Conservation (phyloP, 768 basidiomycete genomes). For the Hydnomerulius pinastri region DNA sequence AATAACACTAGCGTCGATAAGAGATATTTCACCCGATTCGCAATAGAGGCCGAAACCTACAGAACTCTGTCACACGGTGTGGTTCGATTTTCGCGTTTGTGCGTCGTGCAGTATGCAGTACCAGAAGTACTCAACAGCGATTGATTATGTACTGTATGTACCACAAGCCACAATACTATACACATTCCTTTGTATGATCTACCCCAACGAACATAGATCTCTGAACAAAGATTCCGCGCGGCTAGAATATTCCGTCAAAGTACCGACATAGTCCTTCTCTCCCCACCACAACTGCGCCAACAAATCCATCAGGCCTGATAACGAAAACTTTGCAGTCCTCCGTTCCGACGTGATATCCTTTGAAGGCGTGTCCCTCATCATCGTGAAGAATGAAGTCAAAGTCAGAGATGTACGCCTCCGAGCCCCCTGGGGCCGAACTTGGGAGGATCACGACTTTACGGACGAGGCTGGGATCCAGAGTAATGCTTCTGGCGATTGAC, state of each 20-base stretch:
- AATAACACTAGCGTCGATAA: no score
- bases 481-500: constrained; percentile 1
- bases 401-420: background rate
- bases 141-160: no score
- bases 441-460: constrained; percentile 1
- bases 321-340: constrained; percentile 8
- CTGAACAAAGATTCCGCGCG: background rate
- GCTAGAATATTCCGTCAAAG: constrained; percentile 6
- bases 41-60: no score
- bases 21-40: no score
- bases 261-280: constrained; percentile 8
- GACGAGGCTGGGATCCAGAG: background rate
- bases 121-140: no score
- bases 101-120: no score
- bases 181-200: background rate
- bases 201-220: background rate
- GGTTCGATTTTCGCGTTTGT: no score
- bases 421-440: background rate
- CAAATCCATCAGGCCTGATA: constrained; percentile 16
- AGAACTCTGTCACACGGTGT: no score
- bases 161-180: background rate
- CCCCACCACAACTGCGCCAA: constrained; percentile 12
- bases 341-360: background rate
- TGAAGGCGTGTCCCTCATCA: constrained; percentile 5
- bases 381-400: constrained; percentile 8